Conservation (phyloP, 2,329 filamentous ascomycete species). For the Colletotrichum tamarilloi region DNA sequence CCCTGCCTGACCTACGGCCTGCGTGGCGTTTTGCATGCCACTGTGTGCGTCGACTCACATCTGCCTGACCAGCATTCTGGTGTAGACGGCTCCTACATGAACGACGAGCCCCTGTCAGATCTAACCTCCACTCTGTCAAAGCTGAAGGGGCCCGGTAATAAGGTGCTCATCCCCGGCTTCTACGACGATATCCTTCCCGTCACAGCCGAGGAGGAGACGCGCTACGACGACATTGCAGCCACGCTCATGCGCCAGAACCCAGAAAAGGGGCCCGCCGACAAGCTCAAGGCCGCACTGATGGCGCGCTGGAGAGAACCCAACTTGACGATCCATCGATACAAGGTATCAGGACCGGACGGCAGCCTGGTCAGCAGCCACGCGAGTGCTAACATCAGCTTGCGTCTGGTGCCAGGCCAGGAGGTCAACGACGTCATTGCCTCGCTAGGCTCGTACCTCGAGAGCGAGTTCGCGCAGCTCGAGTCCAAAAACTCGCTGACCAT, state of each 20-base stretch:
- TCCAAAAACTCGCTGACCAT: constrained; percentile 86
- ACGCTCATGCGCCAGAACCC: constrained; percentile 80
- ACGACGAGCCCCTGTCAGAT: constrained; percentile 93
- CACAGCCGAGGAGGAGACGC: constrained; percentile 78
- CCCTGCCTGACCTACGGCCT: constrained; percentile 96
- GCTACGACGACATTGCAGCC: constrained; percentile 86
- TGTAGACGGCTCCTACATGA: constrained; percentile 91
- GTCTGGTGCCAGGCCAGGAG: constrained; percentile 93
- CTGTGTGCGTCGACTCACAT: constrained; percentile 85
- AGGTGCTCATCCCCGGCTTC: constrained; percentile 87
- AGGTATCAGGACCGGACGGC: constrained; percentile 90
- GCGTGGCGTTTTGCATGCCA: constrained; percentile 92
- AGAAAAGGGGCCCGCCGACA: constrained; percentile 66
- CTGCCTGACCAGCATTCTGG: constrained; percentile 93
- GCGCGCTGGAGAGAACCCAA: constrained; percentile 96
- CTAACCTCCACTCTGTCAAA: constrained; percentile 85
- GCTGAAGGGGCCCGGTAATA: constrained; percentile 83
- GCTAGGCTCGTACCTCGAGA: constrained; percentile 74
- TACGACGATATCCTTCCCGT: constrained; percentile 86
- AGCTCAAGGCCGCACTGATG: constrained; percentile 88
- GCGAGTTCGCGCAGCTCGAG: constrained; percentile 78
- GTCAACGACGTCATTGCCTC: constrained; percentile 78
- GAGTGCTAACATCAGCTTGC: constrained; percentile 87
- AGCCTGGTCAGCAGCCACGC: constrained; percentile 92
- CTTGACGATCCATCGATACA: constrained; percentile 91